These are phyloP conservation scores for Diospyros lotus DNA, from an alignment of 148 eudicot genomes.

Conservation along the genomic window DNA sequence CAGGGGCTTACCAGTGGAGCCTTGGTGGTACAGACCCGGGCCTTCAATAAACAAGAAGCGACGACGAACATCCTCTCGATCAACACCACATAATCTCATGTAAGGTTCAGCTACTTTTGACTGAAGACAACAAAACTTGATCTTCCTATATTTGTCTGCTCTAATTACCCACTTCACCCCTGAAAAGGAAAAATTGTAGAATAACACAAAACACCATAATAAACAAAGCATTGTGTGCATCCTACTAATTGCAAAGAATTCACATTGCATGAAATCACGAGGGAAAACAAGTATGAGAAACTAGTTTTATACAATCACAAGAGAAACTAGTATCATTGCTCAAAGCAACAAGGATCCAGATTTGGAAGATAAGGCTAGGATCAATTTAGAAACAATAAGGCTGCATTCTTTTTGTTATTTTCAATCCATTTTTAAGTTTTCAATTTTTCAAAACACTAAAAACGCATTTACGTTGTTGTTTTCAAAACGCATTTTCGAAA, in stretches of 20 bases:
- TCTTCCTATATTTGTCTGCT: conserved; percentile 66
- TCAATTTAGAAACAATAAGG: not conserved
- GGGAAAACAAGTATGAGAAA: not conserved
- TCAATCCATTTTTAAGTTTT: too few relatives aligned
- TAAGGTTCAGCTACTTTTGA: conserved; percentile 95
- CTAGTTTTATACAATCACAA: not conserved
- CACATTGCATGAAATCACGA: not conserved
- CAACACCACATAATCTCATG: conserved; percentile 59
- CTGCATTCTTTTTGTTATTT: too few relatives aligned
- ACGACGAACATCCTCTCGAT: conserved; percentile 75
- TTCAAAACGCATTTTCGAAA: too few relatives aligned
- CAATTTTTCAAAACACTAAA: too few relatives aligned
- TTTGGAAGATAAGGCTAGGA: not conserved
- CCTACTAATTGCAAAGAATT: not conserved
- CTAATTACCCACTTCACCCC: conserved; percentile 86
- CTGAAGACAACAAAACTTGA: conserved; percentile 95
- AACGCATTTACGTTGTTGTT: too few relatives aligned
- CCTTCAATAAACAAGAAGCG: conserved; percentile 94
- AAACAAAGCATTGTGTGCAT: not conserved
- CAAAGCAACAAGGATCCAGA: not conserved
- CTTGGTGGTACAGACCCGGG: conserved; percentile 74
- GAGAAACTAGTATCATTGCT: too few relatives aligned
- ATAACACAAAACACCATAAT: not conserved
- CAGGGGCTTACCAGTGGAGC: conserved; percentile 62
- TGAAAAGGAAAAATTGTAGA: conserved; percentile 22